phyloP scores from a whole-genome alignment of 495 filamentous ascomycete species.

The Penicillium alfredii region DNA sequence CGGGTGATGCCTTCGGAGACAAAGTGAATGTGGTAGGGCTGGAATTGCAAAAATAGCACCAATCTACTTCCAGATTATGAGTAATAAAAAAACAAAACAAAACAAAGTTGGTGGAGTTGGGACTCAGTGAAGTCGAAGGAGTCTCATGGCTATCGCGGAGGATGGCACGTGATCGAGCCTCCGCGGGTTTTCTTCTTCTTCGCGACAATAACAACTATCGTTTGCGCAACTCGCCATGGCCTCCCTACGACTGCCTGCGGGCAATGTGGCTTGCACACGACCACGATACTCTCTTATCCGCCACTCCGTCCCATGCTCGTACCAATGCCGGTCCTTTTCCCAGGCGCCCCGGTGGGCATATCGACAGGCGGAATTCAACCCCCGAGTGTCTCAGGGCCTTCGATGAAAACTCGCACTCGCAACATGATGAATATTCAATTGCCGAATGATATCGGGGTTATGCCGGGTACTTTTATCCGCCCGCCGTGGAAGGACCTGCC shows the following conservation, averaged over 20 bases:
- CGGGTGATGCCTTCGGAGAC: constrained; percentile 6
- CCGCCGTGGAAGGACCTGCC: constrained; percentile 53
- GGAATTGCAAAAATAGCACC: too few species aligned
- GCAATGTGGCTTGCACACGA: constrained; percentile 14
- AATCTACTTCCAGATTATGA: too few species aligned
- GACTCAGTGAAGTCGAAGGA: constrained; percentile 1
- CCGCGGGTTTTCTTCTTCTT: constrained; percentile 23
- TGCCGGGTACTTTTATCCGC: constrained; percentile 54
- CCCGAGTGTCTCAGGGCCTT: constrained; percentile 29
- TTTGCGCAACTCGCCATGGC: constrained; percentile 27
- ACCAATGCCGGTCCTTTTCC: constrained; percentile 37
- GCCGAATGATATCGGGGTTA: constrained; percentile 49
- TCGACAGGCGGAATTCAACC: constrained; percentile 20
- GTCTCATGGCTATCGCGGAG: constrained; percentile 20
- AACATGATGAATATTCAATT: constrained; percentile 21
- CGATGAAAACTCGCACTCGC: constrained; percentile 31
- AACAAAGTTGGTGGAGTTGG: constrained; percentile 4
- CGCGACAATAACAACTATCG: constrained; percentile 5
- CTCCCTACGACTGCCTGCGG: constrained; percentile 26
- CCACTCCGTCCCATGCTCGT: constrained; percentile 9
- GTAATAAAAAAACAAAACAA: too few species aligned
- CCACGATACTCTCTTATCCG: constrained; percentile 11
- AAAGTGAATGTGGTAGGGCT: too few species aligned
- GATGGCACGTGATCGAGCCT: constrained; percentile 19
- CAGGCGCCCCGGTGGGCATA: constrained; percentile 23